Base-by-base conservation (phyloP, 192 early-diverging fungal species). In the Entophlyctis helioformis region DNA sequence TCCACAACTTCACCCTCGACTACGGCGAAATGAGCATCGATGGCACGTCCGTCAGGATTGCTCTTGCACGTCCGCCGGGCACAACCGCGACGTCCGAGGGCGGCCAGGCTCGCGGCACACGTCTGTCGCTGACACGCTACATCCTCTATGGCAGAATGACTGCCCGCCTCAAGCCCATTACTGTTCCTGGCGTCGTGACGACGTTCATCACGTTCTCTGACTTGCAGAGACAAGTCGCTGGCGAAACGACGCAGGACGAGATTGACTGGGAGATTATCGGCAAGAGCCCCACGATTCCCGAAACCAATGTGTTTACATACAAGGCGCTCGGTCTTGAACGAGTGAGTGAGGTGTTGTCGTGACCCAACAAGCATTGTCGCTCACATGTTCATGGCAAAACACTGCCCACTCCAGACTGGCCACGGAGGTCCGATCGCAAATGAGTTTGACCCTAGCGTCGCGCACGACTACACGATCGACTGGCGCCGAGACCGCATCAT, bases 201-300 rank as follows among this genome's bases (percentile, higher is more conserved):
- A 48, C 63, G 12, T 56, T 65, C 56, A 65, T 65, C 47, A 29
- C 63, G 1, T 56, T 64, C 28, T 32, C 50, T 11, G 63, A 64
- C 27, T 32, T 53, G 10, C 26, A 48, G 9, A 67, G 71, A 33
- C 66, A 70, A 46, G 71, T 70, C 36, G 67, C 71, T 46, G 67
- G 60, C 56, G 67, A 70, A 56, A 45, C 52, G 8, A n/a, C n/a
- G n/a, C n/a, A n/a, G n/a, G n/a, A n/a, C n/a, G n/a, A n/a, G 34
- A 49, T 21, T n/a, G n/a, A n/a, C n/a, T n/a, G n/a, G n/a, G n/a
- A n/a, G n/a, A n/a, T n/a, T n/a, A n/a, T n/a, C n/a, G 60, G 66
- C 3, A 21, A 22, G 16, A 44, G 51, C 45, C 15, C 26, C 9
- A 40, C 16, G 11, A 24, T 21, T 20, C 55, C 23, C 16, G 19